Conservation (phyloP, 169 alveolate species). For the Cryptosporidium xiaoi region DNA sequence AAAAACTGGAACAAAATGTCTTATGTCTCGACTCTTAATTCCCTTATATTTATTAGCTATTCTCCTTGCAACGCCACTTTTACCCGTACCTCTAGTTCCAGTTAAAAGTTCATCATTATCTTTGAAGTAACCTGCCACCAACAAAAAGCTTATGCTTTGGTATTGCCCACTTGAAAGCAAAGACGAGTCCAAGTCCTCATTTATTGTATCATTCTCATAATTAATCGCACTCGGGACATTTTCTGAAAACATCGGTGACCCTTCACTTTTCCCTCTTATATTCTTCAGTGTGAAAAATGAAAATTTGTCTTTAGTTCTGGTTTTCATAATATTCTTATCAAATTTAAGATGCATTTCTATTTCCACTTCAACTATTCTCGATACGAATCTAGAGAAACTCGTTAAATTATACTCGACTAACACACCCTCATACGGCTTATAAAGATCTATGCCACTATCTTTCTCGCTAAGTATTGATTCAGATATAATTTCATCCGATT, state of each 20-base stretch:
- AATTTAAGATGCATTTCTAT: constrained; percentile 54
- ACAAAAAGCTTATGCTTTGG: constrained; percentile 29
- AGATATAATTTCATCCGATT: background rate
- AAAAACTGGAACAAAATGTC: constrained; percentile 17
- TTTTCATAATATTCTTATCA: background rate
- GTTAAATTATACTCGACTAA: constrained; percentile 32
- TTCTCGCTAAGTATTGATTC: constrained; percentile 10
- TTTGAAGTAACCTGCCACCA: constrained; percentile 52
- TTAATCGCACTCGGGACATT: background rate
- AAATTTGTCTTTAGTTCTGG: background rate
- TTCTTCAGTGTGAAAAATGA: background rate
- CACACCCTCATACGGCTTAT: constrained; percentile 51
- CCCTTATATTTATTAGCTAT: background rate
- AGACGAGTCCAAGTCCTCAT: background rate
- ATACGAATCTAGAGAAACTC: constrained; percentile 38
- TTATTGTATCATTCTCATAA: too few species aligned
- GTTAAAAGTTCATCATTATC: too few species aligned
- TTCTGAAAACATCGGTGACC: constrained; percentile 2
- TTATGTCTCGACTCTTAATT: background rate
- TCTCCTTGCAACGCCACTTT: background rate
- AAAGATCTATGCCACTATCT: constrained; percentile 1
- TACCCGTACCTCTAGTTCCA: too few species aligned
- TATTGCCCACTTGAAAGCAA: background rate
- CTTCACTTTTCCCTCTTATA: background rate
- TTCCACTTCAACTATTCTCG: constrained; percentile 66